Conservation (phyloP, 2,329 filamentous ascomycete genomes). For the Colletotrichum higginsianum region DNA sequence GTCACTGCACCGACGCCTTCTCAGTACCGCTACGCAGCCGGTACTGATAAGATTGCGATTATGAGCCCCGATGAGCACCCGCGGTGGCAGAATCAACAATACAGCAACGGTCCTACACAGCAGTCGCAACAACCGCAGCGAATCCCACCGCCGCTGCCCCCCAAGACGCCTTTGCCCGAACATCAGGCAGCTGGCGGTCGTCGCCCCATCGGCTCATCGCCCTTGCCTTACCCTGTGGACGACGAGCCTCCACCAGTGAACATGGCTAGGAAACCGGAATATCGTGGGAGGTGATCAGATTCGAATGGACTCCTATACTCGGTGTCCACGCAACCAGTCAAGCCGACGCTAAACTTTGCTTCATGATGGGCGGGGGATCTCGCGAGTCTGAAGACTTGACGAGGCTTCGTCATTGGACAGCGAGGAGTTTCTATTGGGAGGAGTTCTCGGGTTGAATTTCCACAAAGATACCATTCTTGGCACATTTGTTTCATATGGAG, state of each 20-base stretch:
- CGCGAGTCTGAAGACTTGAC: neutral
- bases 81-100: slow-evolving; percentile 52
- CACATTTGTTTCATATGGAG: slow-evolving; percentile 8
- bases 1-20: slow-evolving; percentile 71
- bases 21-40: slow-evolving; percentile 71
- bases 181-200: slow-evolving; percentile 54
- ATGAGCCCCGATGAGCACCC: slow-evolving; percentile 72
- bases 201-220: slow-evolving; percentile 48
- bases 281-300: slow-evolving; percentile 63
- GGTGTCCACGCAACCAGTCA: neutral
- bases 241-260: slow-evolving; percentile 88
- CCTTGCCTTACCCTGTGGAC: slow-evolving; percentile 84
- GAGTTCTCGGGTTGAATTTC: slow-evolving; percentile 13
- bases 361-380: too few relatives aligned
- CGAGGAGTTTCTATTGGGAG: slow-evolving; percentile 20
- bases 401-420: neutral
- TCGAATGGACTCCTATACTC: neutral
- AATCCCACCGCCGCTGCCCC: slow-evolving; percentile 78
- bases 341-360: neutral
- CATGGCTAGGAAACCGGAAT: slow-evolving; percentile 87
- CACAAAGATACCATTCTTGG: slow-evolving; percentile 40
- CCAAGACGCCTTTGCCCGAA: slow-evolving; percentile 81
- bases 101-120: slow-evolving; percentile 32
- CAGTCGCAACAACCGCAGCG: slow-evolving; percentile 51
- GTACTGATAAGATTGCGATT: slow-evolving; percentile 79